A percentile compares a stretch with the other conserved stretches of the same genome.
These are phyloP conservation scores for Pythium periplocum DNA, from an alignment of 352 stramenopile species.

Conservation along the genomic window DNA sequence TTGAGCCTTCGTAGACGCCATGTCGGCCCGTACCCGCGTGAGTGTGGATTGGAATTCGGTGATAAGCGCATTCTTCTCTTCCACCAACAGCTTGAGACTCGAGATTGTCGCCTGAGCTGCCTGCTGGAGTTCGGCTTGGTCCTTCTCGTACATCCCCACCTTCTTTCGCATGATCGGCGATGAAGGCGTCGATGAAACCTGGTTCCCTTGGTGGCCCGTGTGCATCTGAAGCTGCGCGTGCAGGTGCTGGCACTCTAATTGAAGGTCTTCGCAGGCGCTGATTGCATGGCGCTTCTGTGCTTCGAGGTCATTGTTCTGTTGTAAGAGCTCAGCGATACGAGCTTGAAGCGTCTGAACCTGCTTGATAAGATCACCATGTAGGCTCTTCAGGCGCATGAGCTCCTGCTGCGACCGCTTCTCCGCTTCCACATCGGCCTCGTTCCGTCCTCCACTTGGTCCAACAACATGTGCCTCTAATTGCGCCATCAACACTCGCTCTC, in stretches of 20 bases:
- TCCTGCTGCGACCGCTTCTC: slow-evolving; percentile 5
- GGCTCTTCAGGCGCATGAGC: slow-evolving; percentile 10
- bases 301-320: slow-evolving; percentile 38
- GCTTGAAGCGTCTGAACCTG: slow-evolving; percentile 41
- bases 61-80: slow-evolving; percentile 71
- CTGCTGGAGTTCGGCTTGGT: slow-evolving; percentile 66
- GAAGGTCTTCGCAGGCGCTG: slow-evolving; percentile 44
- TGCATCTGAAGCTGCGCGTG: slow-evolving; percentile 25
- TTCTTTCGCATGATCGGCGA: slow-evolving; percentile 55
- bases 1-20: slow-evolving; percentile 39
- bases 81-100: slow-evolving; percentile 72
- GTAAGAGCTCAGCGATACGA: slow-evolving; percentile 35
- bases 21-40: slow-evolving; percentile 34
- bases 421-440: neutral
- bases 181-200: slow-evolving; percentile 6
- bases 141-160: slow-evolving; percentile 70
- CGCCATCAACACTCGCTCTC: slow-evolving; percentile 54
- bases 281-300: slow-evolving; percentile 34
- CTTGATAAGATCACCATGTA: slow-evolving; percentile 36
- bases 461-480: slow-evolving; percentile 40
- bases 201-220: slow-evolving; percentile 11
- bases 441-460: slow-evolving; percentile 9
- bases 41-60: slow-evolving; percentile 60
- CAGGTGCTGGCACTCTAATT: slow-evolving; percentile 54
- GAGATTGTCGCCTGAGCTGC: slow-evolving; percentile 73